Base-by-base conservation (phyloP, 1,284 basidiomycete species). In the Fomitopsis pinicola region DNA sequence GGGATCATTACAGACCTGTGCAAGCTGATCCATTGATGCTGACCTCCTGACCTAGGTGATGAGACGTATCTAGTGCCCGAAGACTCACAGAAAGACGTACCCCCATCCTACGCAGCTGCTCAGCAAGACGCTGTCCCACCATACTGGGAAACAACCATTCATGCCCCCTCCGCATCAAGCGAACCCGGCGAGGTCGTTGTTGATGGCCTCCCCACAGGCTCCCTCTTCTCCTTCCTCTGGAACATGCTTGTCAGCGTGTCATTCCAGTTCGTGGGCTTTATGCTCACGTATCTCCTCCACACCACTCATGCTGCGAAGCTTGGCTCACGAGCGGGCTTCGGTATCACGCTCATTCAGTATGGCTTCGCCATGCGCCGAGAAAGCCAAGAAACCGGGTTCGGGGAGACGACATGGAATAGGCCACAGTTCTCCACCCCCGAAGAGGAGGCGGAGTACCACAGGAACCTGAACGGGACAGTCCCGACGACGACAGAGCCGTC, bases 211-310 rank as follows among this genome's bases (percentile, higher is more conserved):
- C 86, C 90, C 42, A 91, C 95, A 7, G 90, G 89, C 36, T 86
- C 87, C 5, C 69, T 93, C 30, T 96, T 97, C 74, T 90, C 89
- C 9, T 96, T 97, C 79, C 82, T 91, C 17, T 96, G 94, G 94
- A 95, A 95, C 72, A 81, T 97, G 73, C 86, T 98, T 62, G 90
- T 99, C 61, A 95, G 93, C 54, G 86, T 95, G 67, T 94, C 94
- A 42, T 99, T 99, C 88, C 95, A 98, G 77, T 98, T 98, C 71
- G 89, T 98, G 67, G 96, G 95, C 53, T 97, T 97, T 84, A 85
- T 96, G 63, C 86, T 97, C 74, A 97, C 95, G 8, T 97, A 95
- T 74, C 88, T 97, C 61, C 83, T 97, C 30, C 94, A 95, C 73
- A 94, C 92, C 5, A 97, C 96, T 1, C 97, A 99, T 73, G 94